phyloP scores from a whole-genome alignment of 176 grass and related monocot species.

The Neostapfia colusana region DNA sequence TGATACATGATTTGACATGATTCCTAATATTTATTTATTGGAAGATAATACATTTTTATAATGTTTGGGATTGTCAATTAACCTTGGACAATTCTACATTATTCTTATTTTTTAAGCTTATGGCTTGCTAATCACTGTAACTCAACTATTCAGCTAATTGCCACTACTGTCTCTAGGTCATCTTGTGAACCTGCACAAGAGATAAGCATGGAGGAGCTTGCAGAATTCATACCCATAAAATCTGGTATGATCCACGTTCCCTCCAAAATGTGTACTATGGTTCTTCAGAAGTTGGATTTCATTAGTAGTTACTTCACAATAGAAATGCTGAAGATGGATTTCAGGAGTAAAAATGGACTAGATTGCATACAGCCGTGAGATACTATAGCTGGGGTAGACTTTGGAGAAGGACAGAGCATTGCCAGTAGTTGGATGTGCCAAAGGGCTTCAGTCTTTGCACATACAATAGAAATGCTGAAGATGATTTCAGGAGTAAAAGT shows the following conservation, averaged over 20 bases:
- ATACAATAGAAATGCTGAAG: conserved; percentile 9
- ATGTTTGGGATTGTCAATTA: background rate
- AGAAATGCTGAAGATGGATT: conserved; percentile 34
- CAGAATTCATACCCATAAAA: conserved; percentile 80
- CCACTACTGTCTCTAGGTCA: conserved; percentile 44
- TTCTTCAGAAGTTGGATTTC: conserved; percentile 28
- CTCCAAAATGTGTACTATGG: conserved; percentile 3
- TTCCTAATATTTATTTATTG: background rate
- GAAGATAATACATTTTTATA: background rate
- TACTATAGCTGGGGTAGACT: background rate
- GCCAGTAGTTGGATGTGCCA: background rate
- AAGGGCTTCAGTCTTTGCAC: conserved; percentile 2
- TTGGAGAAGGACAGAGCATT: background rate
- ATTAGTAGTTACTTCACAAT: conserved; percentile 5
- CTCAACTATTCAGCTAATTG: conserved; percentile 21
- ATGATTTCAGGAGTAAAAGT: conserved; percentile 3
- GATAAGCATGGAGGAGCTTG: conserved; percentile 76
- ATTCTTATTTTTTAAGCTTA: background rate
- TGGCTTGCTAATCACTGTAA: conserved; percentile 18
- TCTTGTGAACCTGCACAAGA: conserved; percentile 73
- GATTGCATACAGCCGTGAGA: background rate
- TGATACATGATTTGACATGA: background rate
- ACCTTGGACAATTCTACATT: background rate
- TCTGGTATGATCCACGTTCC: conserved; percentile 48
- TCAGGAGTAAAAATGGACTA: background rate